Evolutionary conservation across 148 eudicot genomes (phyloP), one percentile per base, ranked within the genome.

Genomic region (Amaranthus palmeri): DNA sequence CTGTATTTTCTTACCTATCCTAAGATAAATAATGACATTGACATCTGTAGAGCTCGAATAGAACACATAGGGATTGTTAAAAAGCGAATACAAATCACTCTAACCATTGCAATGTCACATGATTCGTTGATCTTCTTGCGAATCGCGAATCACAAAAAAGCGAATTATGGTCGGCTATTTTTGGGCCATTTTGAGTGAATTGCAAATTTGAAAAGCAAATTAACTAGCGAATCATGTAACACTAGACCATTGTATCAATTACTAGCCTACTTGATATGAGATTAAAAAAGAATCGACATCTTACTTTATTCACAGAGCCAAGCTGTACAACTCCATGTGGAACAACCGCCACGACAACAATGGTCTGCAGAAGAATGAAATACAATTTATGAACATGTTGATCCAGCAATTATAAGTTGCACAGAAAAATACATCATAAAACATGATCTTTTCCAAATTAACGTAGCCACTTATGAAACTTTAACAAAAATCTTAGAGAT

Each of bases 261-360:
- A 25, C 36, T 25, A 0, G 36, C 36, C 36, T 25, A 25, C 36
- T 25, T 25, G 36, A 25, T 25, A 25, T 25, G 36, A 25, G 36
- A 25, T 25, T 25, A 25, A 25, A 25, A 25, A 25, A 25, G 36
- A 25, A 25, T 25, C 2, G 36, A 25, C 36, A 25, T 25, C 36
- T 25, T 25, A 25, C 36, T 25, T 25, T 25, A 25, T 25, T 25
- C 36, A 25, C 36, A 25, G 36, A 25, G 53, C 72, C 72, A 55
- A 69, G 45, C 41, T 69, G 72, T 45, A 69, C n/a, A 44, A 69
- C 62, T 15, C 72, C 72, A 56, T 54, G 10, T 44, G 72, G 72
- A 69, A n/a, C 62, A 69, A 69, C 72, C 10, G 72, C 62, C 17
- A 51, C 61, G 17, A 69, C 72, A 44, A 69, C 72, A 56, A 69